phyloP scores from a whole-genome alignment of 805 yeast genomes.

The Myxozyma vanderwaltii region DNA sequence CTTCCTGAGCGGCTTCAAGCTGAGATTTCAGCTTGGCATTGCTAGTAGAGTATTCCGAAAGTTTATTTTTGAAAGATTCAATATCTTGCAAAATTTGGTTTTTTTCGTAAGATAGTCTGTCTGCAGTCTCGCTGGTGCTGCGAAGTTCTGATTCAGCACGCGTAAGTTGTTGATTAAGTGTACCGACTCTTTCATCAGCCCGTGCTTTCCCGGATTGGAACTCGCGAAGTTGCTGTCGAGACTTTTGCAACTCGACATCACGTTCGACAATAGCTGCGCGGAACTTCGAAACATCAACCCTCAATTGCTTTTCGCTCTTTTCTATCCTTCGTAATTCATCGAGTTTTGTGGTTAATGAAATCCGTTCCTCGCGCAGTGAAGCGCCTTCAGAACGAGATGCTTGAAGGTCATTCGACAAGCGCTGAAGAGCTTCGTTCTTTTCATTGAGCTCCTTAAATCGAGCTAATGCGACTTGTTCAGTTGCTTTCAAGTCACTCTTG shows the following conservation, averaged over 20 bases:
- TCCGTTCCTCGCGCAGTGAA: constrained; percentile 30
- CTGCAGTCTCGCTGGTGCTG: constrained; percentile 13
- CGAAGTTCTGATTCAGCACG: constrained; percentile 24
- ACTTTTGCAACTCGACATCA: constrained; percentile 24
- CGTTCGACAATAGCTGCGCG: constrained; percentile 23
- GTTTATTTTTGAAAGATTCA: constrained; percentile 46
- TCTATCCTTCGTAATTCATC: constrained; percentile 28
- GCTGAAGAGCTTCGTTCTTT: constrained; percentile 29
- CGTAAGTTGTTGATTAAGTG: constrained; percentile 40
- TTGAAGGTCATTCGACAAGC: constrained; percentile 35
- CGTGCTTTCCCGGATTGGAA: constrained; percentile 15
- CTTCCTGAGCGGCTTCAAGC: constrained; percentile 46
- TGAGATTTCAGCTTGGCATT: constrained; percentile 48
- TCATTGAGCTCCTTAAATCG: constrained; percentile 46
- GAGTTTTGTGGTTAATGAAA: constrained; percentile 23
- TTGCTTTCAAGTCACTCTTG: constrained; percentile 33
- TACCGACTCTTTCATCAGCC: constrained; percentile 30
- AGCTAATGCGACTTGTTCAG: constrained; percentile 45
- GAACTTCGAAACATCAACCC: constrained; percentile 19
- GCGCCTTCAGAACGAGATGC: constrained; percentile 22
- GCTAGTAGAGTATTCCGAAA: constrained; percentile 46
- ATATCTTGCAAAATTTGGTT: constrained; percentile 37
- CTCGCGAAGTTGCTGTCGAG: constrained; percentile 26
- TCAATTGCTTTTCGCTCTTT: constrained; percentile 24
- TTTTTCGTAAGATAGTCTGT: constrained; percentile 46